These are phyloP conservation scores for Heterobasidion occidentale DNA, from an alignment of 1,284 basidiomycete genomes.

Conservation along the genomic window DNA sequence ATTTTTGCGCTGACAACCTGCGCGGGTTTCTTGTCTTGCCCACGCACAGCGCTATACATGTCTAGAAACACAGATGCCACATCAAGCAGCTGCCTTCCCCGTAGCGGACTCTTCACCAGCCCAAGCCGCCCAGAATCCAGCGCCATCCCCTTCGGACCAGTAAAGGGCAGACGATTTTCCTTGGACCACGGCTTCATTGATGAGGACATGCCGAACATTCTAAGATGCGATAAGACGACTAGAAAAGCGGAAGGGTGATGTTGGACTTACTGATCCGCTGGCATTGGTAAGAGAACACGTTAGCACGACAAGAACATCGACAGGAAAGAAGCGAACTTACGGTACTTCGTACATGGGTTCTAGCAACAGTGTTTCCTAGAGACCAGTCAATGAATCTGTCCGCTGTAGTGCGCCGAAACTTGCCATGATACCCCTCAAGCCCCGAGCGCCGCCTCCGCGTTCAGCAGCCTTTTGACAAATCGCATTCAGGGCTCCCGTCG, in stretches of 20 bases:
- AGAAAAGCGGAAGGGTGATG: neutral
- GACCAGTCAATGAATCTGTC: constrained; percentile 1
- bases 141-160: constrained; percentile 51
- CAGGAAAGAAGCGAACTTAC: constrained; percentile 42
- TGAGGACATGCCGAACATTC: constrained; percentile 55
- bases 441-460: constrained; percentile 84
- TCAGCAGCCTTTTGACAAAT: constrained; percentile 75
- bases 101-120: constrained; percentile 38
- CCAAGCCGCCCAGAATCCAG: constrained; percentile 44
- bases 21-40: too few species aligned
- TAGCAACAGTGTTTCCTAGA: constrained; percentile 66
- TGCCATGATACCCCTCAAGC: constrained; percentile 84
- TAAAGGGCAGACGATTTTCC: constrained; percentile 46
- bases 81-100: neutral
- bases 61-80: too few species aligned
- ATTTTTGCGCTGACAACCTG: too few species aligned
- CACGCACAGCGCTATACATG: too few species aligned
- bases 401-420: constrained; percentile 12
- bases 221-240: constrained; percentile 16
- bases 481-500: constrained; percentile 64
- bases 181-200: constrained; percentile 45
- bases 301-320: neutral
- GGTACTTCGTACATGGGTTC: constrained; percentile 90
- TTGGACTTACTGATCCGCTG: constrained; percentile 37
- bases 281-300: constrained; percentile 3